phyloP scores from a whole-genome alignment of 2,329 filamentous ascomycete species.

The Exutisphaerella laricina region DNA sequence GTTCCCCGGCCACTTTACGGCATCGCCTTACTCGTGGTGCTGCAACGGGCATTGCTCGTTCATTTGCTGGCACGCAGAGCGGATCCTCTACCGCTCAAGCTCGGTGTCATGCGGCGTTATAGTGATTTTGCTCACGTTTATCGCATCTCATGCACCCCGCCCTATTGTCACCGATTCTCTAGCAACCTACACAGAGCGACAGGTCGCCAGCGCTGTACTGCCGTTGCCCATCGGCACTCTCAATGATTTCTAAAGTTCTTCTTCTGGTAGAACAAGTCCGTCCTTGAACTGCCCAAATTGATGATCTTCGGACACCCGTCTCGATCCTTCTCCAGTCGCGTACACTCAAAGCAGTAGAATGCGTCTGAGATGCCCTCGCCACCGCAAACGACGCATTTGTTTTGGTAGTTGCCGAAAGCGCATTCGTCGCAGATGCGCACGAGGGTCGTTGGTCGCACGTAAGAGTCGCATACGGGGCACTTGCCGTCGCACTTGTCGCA shows the following conservation, averaged over 20 bases:
- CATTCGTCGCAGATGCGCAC: conserved; percentile 99
- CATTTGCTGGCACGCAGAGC: no score
- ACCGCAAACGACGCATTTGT: conserved; percentile 98
- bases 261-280: conserved; percentile 78
- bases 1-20: no score
- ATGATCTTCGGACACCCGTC: conserved; percentile 99
- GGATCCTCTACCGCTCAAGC: no score
- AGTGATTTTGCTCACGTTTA: no score
- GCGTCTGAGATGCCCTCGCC: conserved; percentile 97
- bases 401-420: conserved; percentile 99
- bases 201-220: not conserved
- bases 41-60: no score
- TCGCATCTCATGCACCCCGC: no score
- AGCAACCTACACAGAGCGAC: no score
- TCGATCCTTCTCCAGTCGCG: conserved; percentile 88
- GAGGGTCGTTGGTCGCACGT: conserved; percentile 94
- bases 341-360: conserved; percentile 99
- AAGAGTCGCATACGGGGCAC: conserved; percentile 97
- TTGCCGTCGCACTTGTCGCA: conserved; percentile 99
- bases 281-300: conserved; percentile 90
- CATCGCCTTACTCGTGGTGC: no score
- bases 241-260: conserved; percentile 62
- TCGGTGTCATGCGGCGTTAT: no score
- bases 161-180: no score
- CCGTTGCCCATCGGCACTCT: no score